Evolutionary conservation across 352 stramenopile genomes (phyloP).

Genomic region (Globisporangium nunn): DNA sequence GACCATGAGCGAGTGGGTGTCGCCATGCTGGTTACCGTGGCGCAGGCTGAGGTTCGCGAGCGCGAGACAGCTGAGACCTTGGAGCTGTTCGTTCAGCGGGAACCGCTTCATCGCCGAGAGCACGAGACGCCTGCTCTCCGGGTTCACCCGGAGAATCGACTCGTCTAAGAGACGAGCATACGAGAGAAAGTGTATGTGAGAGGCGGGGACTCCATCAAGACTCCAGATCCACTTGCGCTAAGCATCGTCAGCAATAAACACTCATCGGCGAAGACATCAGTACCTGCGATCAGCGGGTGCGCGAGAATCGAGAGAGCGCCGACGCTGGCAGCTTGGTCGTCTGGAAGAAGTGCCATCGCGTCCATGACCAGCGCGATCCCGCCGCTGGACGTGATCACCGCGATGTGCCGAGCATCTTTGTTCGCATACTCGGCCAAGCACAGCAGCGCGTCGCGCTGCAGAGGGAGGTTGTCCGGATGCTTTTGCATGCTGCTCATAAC

Average conservation of each 20-base stretch:
- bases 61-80: constrained; percentile 42
- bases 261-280: neutral
- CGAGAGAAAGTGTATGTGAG: neutral
- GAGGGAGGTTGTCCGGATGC: constrained; percentile 21
- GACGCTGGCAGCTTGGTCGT: constrained; percentile 42
- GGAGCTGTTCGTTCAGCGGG: constrained; percentile 45
- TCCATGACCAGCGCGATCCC: constrained; percentile 39
- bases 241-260: neutral
- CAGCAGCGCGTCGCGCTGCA: constrained; percentile 45
- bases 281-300: constrained; percentile 43
- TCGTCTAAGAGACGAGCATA: constrained; percentile 18
- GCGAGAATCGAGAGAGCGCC: constrained; percentile 44
- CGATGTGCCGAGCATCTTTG: constrained; percentile 20
- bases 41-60: constrained; percentile 53
- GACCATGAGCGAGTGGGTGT: neutral
- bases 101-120: constrained; percentile 55
- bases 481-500: constrained; percentile 41
- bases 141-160: constrained; percentile 37
- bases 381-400: constrained; percentile 29
- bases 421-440: constrained; percentile 32
- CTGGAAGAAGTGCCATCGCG: constrained; percentile 37
- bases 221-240: too few species aligned
- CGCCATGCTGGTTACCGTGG: constrained; percentile 20
- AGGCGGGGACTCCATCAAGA: too few species aligned
- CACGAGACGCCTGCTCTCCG: constrained; percentile 43